phyloP scores from a whole-genome alignment of 495 filamentous ascomycete genomes.

The Annulohypoxylon bovei region DNA sequence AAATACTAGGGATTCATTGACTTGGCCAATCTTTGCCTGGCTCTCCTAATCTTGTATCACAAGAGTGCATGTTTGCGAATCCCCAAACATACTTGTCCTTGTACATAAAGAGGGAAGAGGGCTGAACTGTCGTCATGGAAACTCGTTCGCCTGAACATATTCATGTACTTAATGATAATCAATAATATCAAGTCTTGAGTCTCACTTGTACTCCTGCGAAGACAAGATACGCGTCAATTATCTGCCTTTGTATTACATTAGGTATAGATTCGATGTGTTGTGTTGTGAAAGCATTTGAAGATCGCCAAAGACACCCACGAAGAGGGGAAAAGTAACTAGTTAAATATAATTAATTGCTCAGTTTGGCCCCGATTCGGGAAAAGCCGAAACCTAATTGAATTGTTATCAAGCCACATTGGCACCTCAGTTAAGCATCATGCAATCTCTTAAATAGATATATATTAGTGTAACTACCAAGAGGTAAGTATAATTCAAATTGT shows the following conservation, averaged over 20 bases:
- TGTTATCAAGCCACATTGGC: neutral
- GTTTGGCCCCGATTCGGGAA: neutral
- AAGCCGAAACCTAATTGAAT: no score
- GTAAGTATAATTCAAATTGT: neutral
- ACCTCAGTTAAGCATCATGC: no score
- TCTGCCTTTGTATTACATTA: neutral
- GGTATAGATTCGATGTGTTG: neutral
- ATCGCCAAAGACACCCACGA: neutral
- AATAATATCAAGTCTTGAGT: constrained; percentile 11
- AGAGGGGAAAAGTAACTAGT: neutral
- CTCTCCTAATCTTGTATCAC: constrained; percentile 9
- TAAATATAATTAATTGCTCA: no score
- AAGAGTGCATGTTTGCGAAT: neutral
- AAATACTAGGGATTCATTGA: constrained; percentile 3
- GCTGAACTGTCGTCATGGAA: neutral
- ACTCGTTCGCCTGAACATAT: neutral
- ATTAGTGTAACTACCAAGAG: no score
- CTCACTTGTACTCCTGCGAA: neutral
- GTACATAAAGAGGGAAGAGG: neutral
- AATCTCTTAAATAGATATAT: no score
- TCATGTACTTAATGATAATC: constrained; percentile 27
- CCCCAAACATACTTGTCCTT: neutral
- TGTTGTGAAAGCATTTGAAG: neutral
- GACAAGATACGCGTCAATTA: neutral
- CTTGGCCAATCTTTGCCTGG: neutral